Conservation (phyloP, 257 asterid genomes). For the Solanum lycopersicoides region DNA sequence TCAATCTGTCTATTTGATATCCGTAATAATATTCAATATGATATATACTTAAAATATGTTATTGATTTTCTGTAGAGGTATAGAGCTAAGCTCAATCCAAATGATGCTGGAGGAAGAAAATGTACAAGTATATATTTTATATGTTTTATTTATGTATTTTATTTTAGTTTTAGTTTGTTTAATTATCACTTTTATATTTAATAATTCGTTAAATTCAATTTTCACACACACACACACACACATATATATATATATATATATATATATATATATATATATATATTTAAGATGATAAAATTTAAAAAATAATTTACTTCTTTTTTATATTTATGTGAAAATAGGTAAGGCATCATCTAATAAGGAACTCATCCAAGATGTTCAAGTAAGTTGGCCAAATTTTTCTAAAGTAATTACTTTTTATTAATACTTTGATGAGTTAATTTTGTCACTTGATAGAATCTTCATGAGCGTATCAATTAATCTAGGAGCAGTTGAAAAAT, state of each 20-base stretch:
- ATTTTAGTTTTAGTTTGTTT: background rate
- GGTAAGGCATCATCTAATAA: background rate
- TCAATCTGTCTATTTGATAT: background rate
- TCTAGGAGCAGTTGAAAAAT: background rate
- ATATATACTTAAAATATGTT: background rate
- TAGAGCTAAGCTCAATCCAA: background rate
- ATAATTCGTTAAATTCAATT: background rate
- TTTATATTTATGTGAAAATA: background rate
- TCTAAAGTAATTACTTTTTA: too few species aligned
- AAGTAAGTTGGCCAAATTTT: background rate
- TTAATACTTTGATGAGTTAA: background rate
- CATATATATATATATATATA: too few species aligned
- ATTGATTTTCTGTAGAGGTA: background rate
- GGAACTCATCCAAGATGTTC: background rate
- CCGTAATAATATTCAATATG: background rate
- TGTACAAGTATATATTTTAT: background rate
- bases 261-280: background rate
- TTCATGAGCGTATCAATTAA: background rate
- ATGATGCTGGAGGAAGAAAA: background rate
- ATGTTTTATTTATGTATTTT: background rate
- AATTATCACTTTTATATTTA: background rate
- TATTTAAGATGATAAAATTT: background rate
- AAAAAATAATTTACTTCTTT: background rate
- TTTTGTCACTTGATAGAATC: background rate
- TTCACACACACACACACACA: too few species aligned